A percentile compares a stretch with the other conserved stretches of the same genome.
Conservation (phyloP, 164 flowering plant species). For the Houttuynia cordata region DNA sequence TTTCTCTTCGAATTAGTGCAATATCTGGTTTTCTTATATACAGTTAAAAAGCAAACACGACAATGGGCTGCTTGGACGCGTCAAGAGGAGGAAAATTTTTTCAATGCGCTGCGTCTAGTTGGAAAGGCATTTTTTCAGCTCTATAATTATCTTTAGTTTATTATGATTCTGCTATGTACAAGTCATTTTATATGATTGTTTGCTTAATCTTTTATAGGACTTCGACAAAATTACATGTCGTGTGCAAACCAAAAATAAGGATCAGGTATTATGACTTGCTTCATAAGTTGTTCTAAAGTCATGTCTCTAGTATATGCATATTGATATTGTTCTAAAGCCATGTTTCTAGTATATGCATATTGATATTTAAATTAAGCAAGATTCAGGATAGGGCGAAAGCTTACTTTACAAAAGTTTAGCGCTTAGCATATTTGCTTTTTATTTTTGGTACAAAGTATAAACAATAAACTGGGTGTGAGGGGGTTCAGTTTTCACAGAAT, state of each 20-base stretch:
- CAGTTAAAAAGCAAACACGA: slow-evolving; percentile 72
- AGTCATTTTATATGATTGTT: not conserved
- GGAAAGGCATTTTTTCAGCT: slow-evolving; percentile 62
- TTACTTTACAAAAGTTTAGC: no score
- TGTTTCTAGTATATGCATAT: not conserved
- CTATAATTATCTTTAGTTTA: slow-evolving; percentile 3
- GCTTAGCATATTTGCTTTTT: no score
- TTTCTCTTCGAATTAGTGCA: not conserved
- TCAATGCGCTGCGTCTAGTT: slow-evolving; percentile 91
- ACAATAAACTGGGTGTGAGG: no score
- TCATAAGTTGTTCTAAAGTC: not conserved
- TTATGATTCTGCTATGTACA: not conserved
- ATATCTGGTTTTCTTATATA: not conserved
- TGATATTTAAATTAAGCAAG: no score
- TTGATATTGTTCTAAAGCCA: no score
- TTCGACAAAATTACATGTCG: slow-evolving; percentile 94
- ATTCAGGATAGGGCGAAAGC: no score
- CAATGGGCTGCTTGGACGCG: slow-evolving; percentile 99
- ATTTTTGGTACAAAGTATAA: no score
- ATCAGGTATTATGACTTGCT: slow-evolving; percentile 47
- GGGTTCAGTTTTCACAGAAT: no score
- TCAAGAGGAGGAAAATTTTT: slow-evolving; percentile 92
- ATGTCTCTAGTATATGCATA: not conserved
- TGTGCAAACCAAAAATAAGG: slow-evolving; percentile 97
- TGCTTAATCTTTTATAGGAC: slow-evolving; percentile 48